Evolutionary conservation across 139 green algal species (phyloP).

Genomic region (Micromonas pusilla): DNA sequence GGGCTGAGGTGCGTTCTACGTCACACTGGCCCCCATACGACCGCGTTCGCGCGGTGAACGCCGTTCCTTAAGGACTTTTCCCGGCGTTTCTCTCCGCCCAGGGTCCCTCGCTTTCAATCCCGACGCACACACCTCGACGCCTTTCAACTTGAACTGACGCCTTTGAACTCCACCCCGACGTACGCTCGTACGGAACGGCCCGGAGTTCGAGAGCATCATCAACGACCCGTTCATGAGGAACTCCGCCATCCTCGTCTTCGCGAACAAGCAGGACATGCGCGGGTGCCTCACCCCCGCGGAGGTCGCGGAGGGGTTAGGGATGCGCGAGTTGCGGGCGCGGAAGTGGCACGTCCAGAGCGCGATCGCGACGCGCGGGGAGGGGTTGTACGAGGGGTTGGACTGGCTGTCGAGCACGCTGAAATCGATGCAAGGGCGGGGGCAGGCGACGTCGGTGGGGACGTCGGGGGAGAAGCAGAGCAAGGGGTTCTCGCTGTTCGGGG

Average conservation of each 20-base stretch:
- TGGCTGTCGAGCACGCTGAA: constrained; percentile 69
- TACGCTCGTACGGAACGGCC: too few relatives aligned
- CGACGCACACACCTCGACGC: too few relatives aligned
- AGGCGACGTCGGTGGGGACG: constrained; percentile 10
- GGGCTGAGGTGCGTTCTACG: too few relatives aligned
- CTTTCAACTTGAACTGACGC: too few relatives aligned
- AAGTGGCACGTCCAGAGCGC: constrained; percentile 88
- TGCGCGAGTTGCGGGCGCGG: constrained; percentile 67
- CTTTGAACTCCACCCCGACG: too few relatives aligned
- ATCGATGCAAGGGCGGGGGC: constrained; percentile 36
- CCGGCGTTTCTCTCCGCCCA: too few relatives aligned
- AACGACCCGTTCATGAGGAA: constrained; percentile 87
- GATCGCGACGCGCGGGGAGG: constrained; percentile 61
- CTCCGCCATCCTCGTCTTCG: constrained; percentile 93
- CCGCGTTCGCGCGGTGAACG: too few relatives aligned
- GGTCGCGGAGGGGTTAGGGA: constrained; percentile 72
- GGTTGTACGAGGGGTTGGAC: constrained; percentile 91
- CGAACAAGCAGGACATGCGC: constrained; percentile 92
- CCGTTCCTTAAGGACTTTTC: too few relatives aligned
- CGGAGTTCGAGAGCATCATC: constrained; percentile 91
- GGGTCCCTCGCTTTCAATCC: too few relatives aligned
- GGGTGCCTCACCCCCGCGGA: constrained; percentile 60
- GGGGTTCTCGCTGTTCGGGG: background rate
- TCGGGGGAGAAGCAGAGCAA: background rate
- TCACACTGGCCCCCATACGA: too few relatives aligned